A percentile compares a stretch with the other conserved stretches of the same genome.
Conservation (phyloP, 768 basidiomycete species). For the Podaxis mareebaensis region DNA sequence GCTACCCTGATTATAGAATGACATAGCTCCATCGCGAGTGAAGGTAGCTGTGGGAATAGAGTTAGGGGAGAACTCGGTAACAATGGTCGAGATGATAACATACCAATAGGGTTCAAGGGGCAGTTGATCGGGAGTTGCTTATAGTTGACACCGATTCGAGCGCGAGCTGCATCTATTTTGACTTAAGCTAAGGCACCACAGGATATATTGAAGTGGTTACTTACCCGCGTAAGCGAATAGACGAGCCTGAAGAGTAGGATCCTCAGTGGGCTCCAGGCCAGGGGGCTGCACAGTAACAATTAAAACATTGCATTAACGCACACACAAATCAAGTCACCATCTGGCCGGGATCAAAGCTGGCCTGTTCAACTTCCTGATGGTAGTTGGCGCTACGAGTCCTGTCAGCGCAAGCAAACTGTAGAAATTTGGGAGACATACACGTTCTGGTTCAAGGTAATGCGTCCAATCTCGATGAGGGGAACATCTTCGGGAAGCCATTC, state of each 20-base stretch:
- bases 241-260: slow-evolving; percentile 59
- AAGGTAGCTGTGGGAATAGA: slow-evolving; percentile 31
- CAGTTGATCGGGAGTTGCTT: slow-evolving; percentile 41
- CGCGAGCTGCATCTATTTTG: slow-evolving; percentile 35
- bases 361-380: slow-evolving; percentile 41
- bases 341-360: slow-evolving; percentile 51
- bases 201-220: slow-evolving; percentile 8
- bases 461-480: slow-evolving; percentile 35
- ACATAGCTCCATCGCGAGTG: slow-evolving; percentile 39
- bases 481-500: slow-evolving; percentile 38
- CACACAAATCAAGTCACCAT: slow-evolving; percentile 31
- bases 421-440: slow-evolving; percentile 23
- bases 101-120: slow-evolving; percentile 37
- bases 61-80: neutral
- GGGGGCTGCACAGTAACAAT: slow-evolving; percentile 11
- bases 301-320: neutral
- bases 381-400: slow-evolving; percentile 15
- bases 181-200: neutral
- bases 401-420: neutral
- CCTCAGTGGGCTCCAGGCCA: slow-evolving; percentile 50
- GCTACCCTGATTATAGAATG: slow-evolving; percentile 35
- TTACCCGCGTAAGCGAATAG: slow-evolving; percentile 57
- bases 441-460: slow-evolving; percentile 38
- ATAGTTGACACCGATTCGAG: slow-evolving; percentile 38
- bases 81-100: slow-evolving; percentile 14